Evolutionary conservation across 2,329 filamentous ascomycete genomes (phyloP), one percentile per base, ranked within the genome.

Genomic region (Pestalotiopsis fici): DNA sequence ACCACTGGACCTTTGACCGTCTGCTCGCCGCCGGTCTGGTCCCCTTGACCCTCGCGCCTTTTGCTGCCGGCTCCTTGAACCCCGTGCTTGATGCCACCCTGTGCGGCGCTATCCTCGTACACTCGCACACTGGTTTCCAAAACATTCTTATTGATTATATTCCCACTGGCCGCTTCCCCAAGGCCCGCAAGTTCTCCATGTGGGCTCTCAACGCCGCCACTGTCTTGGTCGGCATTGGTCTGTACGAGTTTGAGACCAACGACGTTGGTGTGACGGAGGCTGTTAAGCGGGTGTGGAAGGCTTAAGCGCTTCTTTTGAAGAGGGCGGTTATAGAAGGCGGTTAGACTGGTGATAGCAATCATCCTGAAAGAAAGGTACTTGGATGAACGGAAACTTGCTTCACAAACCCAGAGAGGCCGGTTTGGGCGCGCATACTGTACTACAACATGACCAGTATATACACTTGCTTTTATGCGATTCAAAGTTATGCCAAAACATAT

Each of bases 211-310:
- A 95, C 76, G 82, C 86, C 59, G 90, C 88, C 68, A 98, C 97
- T 12, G 85, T 95, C 67, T 84, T 93, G 64, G 93, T 95, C 70
- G 94, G 93, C 63, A 87, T 97, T 72, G 95, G 95, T 67, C 87
- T 98, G 76, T 99, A 99, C 83, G 95, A 98, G 82, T 98, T 98
- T 76, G 96, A 99, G 90, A 99, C 96, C 37, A 98, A 98, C 78
- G 96, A 99, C 74, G 94, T 99, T 64, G 96, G 96, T 72, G 81
- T 99, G 68, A 97, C 94, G 9, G 95, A 97, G 86, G 91, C 91
- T 37, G 86, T 98, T 72, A 94, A 92, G 87, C 89, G 92, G 78
- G 85, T 98, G 70, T 99, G 96, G 96, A 93, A 87, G 76, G 95
- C 96, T 76, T 93, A 83, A 56, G 55, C 37, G 31, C 43, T 7